These are phyloP conservation scores for Adiantum capillusveneris DNA, from an alignment of 75 land plant species.

Conservation along the genomic window DNA sequence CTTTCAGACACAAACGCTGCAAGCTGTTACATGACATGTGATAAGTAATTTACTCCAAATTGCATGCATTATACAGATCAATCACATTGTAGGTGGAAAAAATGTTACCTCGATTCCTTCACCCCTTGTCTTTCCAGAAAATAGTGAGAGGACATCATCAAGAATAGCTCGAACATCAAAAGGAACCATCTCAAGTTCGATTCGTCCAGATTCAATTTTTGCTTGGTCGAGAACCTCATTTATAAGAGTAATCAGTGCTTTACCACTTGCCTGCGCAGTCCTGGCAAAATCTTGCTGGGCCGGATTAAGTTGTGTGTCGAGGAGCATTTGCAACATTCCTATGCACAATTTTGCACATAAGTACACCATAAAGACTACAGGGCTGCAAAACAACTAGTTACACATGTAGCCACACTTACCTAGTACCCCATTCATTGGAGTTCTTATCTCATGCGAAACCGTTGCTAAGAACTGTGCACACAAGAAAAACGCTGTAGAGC, in stretches of 20 bases:
- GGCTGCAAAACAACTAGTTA: neutral
- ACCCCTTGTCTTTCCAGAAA: conserved; percentile 48
- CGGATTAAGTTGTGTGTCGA: conserved; percentile 56
- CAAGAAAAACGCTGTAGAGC: neutral
- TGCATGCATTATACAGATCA: too few relatives aligned
- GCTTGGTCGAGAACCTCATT: conserved; percentile 73
- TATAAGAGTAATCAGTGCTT: conserved; percentile 47
- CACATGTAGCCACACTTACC: conserved; percentile 21
- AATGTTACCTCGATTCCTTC: conserved; percentile 50
- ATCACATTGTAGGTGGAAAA: too few relatives aligned
- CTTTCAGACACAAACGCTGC: conserved; percentile 50
- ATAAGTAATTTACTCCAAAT: neutral
- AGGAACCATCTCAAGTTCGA: conserved; percentile 59
- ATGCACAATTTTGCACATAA: too few relatives aligned
- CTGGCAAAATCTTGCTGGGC: conserved; percentile 56
- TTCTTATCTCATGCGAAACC: conserved; percentile 70
- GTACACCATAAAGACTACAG: neutral
- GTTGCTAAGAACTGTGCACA: conserved; percentile 55
- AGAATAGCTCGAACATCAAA: conserved; percentile 51
- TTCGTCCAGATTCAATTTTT: conserved; percentile 62
- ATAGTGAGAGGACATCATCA: conserved; percentile 58
- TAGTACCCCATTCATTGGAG: conserved; percentile 72
- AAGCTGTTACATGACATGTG: conserved; percentile 14
- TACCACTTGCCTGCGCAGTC: conserved; percentile 64
- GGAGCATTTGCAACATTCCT: conserved; percentile 76